Base-by-base conservation (phyloP, 1,284 basidiomycete species). In the Cryptococcus wingfieldii region DNA sequence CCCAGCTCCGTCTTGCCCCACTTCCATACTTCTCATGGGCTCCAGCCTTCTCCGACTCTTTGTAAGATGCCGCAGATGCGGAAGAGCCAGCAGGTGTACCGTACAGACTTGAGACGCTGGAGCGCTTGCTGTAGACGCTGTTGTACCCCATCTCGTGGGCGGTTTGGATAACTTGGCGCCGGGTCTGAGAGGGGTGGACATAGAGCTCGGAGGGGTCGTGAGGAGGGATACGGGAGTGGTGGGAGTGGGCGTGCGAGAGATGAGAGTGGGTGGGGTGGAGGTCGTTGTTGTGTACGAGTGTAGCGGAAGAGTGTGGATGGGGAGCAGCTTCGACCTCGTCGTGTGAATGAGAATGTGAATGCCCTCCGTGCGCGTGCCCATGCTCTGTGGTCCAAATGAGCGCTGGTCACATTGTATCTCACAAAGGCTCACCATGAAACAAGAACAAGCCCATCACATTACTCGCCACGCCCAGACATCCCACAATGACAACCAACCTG, bases 371-470 rank as follows among this genome's bases (percentile, higher is more conserved):
- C 14, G 81, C 78, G 70, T 91, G 83, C 3, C 80, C 80, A 65
- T 92, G 90, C 64, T 90, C 87, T 90, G 60, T 5, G 39, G 46
- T 38, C 54, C 31, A 8, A 10, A 46, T 34, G 4, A 34, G 31
- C 31, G 6, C 10, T 34, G 31, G 7, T 34, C 18, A 2, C 31
- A 31, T 13, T 25, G 23, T 19, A 28, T 16, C 18, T 13, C 45
- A 37, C 31, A 34, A 43, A 42, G 37, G 77, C 83, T 62, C 66
- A 90, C 91, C 95, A 71, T 96, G 93, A 83, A 98, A 98, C 56
- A 98, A 80, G 79, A 95, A 88, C 28, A 99, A 78, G 16, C 96
- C 95, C 48, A 98, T 82, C 38, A 98, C 83, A 71, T 99, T 99
- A 39, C 91, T 95, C 0, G 87, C 83, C 7, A 99, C 80, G 38